A percentile compares a stretch with the other conserved stretches of the same genome.
Evolutionary conservation across 2,329 filamentous ascomycete genomes (phyloP).

Genomic region (Cryphonectria carpinicola): DNA sequence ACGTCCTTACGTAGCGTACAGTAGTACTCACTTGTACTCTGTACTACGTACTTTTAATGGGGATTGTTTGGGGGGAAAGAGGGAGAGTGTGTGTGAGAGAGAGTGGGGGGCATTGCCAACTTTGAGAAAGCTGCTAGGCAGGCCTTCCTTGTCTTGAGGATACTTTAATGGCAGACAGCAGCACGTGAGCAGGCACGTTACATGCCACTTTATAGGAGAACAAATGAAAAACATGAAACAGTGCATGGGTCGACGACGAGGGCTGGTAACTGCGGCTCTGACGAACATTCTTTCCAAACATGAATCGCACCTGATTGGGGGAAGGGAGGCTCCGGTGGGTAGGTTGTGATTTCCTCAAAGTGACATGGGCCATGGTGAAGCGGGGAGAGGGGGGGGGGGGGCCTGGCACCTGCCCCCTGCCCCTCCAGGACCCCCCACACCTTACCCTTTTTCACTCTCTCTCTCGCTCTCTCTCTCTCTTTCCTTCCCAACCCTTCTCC

Average conservation of each 20-base stretch:
- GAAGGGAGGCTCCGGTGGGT: not conserved
- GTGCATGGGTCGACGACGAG: not conserved
- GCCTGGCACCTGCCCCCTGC: not conserved
- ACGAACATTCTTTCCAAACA: not conserved
- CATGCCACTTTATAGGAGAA: not conserved
- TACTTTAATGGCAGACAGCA: not conserved
- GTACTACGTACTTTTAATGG: no score
- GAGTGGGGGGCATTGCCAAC: not conserved
- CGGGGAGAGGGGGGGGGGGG: no score
- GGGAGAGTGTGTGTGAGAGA: no score
- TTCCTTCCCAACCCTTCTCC: not conserved
- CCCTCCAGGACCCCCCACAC: not conserved
- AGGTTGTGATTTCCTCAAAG: not conserved
- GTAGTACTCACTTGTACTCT: not conserved
- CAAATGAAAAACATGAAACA: not conserved
- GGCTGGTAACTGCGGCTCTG: not conserved
- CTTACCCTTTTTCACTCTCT: no score
- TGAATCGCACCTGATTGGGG: not conserved
- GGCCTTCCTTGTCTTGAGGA: not conserved
- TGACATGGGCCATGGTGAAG: not conserved
- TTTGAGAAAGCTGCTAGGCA: not conserved
- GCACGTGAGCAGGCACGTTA: not conserved
- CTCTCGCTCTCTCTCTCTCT: no score
- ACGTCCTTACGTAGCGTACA: not conserved
- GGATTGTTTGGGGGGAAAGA: no score